A percentile compares a stretch with the other conserved stretches of the same genome.
Evolutionary conservation across 2,329 filamentous ascomycete genomes (phyloP).

Genomic region (Coniosporium tulheliwenetii): DNA sequence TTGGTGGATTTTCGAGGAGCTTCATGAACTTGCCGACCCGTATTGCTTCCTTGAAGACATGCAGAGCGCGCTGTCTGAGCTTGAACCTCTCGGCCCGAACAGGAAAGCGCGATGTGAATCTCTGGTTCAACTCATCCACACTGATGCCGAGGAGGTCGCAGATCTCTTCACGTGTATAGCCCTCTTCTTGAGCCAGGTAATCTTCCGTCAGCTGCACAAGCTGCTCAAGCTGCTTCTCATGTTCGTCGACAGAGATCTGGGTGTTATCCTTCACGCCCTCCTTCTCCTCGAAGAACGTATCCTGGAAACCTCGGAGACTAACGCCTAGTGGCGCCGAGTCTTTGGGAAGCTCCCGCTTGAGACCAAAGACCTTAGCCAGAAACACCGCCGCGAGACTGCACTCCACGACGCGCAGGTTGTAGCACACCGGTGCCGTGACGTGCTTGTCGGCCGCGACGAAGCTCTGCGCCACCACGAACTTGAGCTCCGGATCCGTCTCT

Average conservation of each 20-base stretch:
- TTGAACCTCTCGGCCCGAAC: constrained; percentile 79
- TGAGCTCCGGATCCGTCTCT: constrained; percentile 63
- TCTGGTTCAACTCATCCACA: constrained; percentile 54
- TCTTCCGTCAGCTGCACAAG: constrained; percentile 54
- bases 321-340: constrained; percentile 74
- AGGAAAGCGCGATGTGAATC: constrained; percentile 77
- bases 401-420: constrained; percentile 93
- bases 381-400: constrained; percentile 72
- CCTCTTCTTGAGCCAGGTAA: constrained; percentile 61
- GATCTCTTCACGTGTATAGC: constrained; percentile 81
- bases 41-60: constrained; percentile 81
- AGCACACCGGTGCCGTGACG: constrained; percentile 82
- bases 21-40: constrained; percentile 73
- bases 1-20: constrained; percentile 40
- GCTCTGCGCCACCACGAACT: constrained; percentile 86
- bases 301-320: constrained; percentile 75
- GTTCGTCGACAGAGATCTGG: constrained; percentile 25
- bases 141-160: constrained; percentile 53
- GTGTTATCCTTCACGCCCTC: constrained; percentile 31
- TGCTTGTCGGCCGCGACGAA: constrained; percentile 93
- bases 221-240: constrained; percentile 51
- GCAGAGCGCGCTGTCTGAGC: constrained; percentile 71
- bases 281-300: constrained; percentile 53
- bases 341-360: constrained; percentile 46
- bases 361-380: constrained; percentile 41